Percentiles rank a stretch among this genome's conserved stretches.
phyloP scores from a whole-genome alignment of 305 asterid species.

The Fraxinus floribunda region DNA sequence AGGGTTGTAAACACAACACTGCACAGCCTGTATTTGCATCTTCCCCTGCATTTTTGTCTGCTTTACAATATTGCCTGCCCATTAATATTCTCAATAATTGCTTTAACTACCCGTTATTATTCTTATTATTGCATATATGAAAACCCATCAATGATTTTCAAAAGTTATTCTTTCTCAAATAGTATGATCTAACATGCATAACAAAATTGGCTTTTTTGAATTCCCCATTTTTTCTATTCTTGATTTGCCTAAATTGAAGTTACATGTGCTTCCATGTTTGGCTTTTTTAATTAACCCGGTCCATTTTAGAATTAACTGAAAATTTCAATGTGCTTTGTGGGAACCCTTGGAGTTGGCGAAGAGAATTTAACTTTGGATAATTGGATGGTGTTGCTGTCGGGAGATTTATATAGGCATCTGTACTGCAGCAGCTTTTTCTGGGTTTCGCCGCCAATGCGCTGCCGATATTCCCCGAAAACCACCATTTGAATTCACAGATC shows the following conservation, averaged over 20 bases:
- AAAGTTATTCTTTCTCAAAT: constrained; percentile 17
- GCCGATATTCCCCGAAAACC: constrained; percentile 30
- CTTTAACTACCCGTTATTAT: constrained; percentile 29
- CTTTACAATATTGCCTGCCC: background rate
- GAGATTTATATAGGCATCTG: constrained; percentile 30
- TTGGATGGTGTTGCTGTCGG: constrained; percentile 22
- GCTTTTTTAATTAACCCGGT: background rate
- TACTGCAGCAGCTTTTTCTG: constrained; percentile 38
- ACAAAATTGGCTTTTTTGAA: background rate
- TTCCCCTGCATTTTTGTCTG: background rate
- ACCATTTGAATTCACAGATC: constrained; percentile 40
- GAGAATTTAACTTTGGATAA: constrained; percentile 41
- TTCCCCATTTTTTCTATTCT: background rate
- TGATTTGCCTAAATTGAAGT: background rate
- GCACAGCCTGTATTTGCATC: constrained; percentile 39
- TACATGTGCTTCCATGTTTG: background rate
- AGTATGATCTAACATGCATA: constrained; percentile 23
- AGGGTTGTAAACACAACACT: constrained; percentile 32
- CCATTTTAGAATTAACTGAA: constrained; percentile 23
- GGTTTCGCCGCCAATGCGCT: constrained; percentile 58
- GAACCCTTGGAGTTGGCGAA: constrained; percentile 42
- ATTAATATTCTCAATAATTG: constrained; percentile 21
- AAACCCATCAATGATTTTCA: constrained; percentile 18
- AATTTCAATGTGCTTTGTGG: constrained; percentile 26
- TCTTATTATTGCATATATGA: background rate